Base-by-base conservation (phyloP, 2,329 filamentous ascomycete species). In the Fusarium sp. region DNA sequence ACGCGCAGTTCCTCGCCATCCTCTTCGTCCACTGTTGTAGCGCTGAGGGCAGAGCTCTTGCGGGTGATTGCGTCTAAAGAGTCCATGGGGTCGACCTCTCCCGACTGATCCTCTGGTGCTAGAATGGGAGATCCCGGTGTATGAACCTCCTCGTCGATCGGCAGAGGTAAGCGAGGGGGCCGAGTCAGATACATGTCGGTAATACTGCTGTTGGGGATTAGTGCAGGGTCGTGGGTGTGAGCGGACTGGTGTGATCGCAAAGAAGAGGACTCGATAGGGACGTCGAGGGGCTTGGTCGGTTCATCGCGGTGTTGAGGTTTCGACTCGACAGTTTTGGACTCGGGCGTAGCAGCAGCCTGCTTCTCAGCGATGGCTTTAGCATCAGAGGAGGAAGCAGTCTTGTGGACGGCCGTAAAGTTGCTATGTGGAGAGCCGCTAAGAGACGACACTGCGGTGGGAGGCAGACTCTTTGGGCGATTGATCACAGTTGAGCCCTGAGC, bases 91-190 rank as follows among this genome's bases (percentile, higher is more conserved):
- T 86, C 82, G n/a, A 86, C 78, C 55, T 88, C 84, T 8, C 90
- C 77, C 4, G 80, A 80, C 65, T 83, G 85, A 53, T 78, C 79
- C 77, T 90, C 85, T 2, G 93, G 88, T 9, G 91, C 89, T 67
- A 95, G 88, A 69, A 97, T 95, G 56, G 95, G 95, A 46, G 94
- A 98, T 27, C 94, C 94, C 3, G 95, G 95, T 2, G 92, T 93
- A 74, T 96, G 91, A 16, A 92, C 87, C 78, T 97, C 94, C 83
- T 98, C 93, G 75, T 97, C 94, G 74, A 98, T 98, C 57, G 95
- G 94, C 63, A 98, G 88, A 62, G 95, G 95, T 75, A 98, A 85
- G 65, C 95, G 91, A 53, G 95, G 95, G 47, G 95, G 95, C n/a
- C 92, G 87, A 62, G 86, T 84, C 75, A 88, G 81, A 75, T 90